Evolutionary conservation across 1,284 basidiomycete species (phyloP), one percentile per base, ranked within the genome.

Genomic region (Puccinia triticina): DNA sequence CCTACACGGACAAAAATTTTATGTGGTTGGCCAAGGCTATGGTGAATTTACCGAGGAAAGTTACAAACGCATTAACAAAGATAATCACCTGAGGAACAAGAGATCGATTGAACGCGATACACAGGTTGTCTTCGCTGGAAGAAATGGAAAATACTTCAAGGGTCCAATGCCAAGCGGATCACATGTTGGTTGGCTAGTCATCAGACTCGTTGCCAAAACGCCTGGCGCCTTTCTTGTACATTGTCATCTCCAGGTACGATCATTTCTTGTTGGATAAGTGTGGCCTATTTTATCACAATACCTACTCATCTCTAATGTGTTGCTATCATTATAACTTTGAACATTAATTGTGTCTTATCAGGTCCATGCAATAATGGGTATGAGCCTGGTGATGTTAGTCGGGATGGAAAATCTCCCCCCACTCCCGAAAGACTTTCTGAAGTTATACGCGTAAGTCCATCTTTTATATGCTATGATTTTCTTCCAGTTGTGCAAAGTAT

Each of bases 331-430:
- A 66, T 7, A 66, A 40, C 34, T 12, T 40, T 66, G 34, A 66
- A 66, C 7, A 8, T 37, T 66, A 18, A 23, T 34, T 14, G 18
- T 29, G 7, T 59, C 40, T 59, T 23, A 37, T 75, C 37, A 61
- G 67, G 53, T 81, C 18, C 80, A 82, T 76, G 61, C 59, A 11
- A 55, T 75, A 2, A 82, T 82, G 80, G 80, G 80, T 32, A 82
- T 82, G 80, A 64, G n/a, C 23, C 21, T 72, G 14, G 57, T 64
- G 14, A 48, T 82, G 29, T 32, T 82, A 53, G 71, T 76, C 53
- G 80, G 80, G 18, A 74, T 82, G 11, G 73, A 82, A 26, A 11
- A 82, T 57, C 73, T 82, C 26, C 80, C 80, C 18, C 71, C 59
- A 11, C 26, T 82, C 29, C 80, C 80, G 2, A 34, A 50, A 18